Percentiles rank a stretch among this genome's conserved stretches.
Evolutionary conservation across 1,284 basidiomycete species (phyloP).

Genomic region (Puccinia horiana): DNA sequence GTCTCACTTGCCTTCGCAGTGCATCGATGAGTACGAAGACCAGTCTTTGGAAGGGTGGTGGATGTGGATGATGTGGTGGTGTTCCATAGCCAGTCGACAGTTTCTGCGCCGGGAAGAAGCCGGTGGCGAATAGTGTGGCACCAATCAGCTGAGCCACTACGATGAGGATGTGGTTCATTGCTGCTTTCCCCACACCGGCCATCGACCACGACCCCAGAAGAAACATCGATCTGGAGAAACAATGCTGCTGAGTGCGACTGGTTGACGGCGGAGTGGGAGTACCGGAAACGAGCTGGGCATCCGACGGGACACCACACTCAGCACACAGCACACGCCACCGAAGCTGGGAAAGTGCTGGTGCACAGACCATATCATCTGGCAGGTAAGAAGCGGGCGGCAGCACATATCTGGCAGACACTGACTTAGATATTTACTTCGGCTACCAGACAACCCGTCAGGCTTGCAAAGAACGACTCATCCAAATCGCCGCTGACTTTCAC

Average conservation of each 20-base stretch:
- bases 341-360: constrained; percentile 26
- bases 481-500: constrained; percentile 47
- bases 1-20: constrained; percentile 51
- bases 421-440: no score
- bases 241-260: no score
- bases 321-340: no score
- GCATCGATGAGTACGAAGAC: constrained; percentile 54
- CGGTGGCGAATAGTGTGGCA: constrained; percentile 27
- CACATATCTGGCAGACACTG: no score
- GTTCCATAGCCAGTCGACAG: constrained; percentile 29
- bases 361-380: constrained; percentile 12
- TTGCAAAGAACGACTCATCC: constrained; percentile 48
- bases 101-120: constrained; percentile 43
- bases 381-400: no score
- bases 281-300: constrained; percentile 38
- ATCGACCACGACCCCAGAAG: no score
- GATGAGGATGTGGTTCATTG: background rate
- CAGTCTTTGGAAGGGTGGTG: constrained; percentile 50
- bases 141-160: constrained; percentile 24
- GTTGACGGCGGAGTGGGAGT: no score
- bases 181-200: background rate
- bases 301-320: no score
- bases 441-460: background rate
- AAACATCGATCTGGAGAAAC: no score
- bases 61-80: background rate